Percentiles rank a stretch among this genome's conserved stretches.
phyloP scores from a whole-genome alignment of 352 stramenopile species.

The Phytophthora litchii region DNA sequence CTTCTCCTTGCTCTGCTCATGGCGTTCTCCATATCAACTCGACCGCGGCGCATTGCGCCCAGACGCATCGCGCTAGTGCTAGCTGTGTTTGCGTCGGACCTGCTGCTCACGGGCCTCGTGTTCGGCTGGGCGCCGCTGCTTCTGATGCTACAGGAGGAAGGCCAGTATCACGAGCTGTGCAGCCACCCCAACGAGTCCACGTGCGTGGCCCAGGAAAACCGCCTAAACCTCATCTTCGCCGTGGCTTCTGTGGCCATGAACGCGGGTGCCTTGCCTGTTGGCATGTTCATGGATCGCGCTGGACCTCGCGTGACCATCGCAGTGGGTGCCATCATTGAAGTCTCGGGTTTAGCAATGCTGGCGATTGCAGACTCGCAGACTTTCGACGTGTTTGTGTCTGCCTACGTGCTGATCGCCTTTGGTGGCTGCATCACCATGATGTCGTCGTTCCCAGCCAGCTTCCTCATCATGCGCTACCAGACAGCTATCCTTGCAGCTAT shows the following conservation, averaged over 20 bases:
- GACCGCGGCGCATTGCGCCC: slow-evolving; percentile 37
- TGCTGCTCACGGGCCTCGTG: slow-evolving; percentile 86
- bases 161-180: slow-evolving; percentile 83
- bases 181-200: slow-evolving; percentile 25
- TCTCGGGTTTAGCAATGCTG: slow-evolving; percentile 72
- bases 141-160: slow-evolving; percentile 82
- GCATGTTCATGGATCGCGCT: slow-evolving; percentile 76
- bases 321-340: slow-evolving; percentile 62
- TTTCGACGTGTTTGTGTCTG: slow-evolving; percentile 78
- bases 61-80: slow-evolving; percentile 70
- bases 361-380: slow-evolving; percentile 73
- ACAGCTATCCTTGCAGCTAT: slow-evolving; percentile 80
- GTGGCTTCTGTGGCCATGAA: slow-evolving; percentile 84
- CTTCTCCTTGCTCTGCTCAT: slow-evolving; percentile 9
- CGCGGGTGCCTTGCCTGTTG: slow-evolving; percentile 73
- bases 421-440: slow-evolving; percentile 86
- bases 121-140: slow-evolving; percentile 89
- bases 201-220: slow-evolving; percentile 81
- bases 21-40: slow-evolving; percentile 2
- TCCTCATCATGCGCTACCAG: slow-evolving; percentile 75
- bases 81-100: slow-evolving; percentile 70
- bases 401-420: slow-evolving; percentile 71
- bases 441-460: slow-evolving; percentile 74
- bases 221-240: slow-evolving; percentile 89
- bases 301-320: slow-evolving; percentile 65